Percentiles rank a stretch among this genome's conserved stretches.
These are phyloP conservation scores for Xerocomus cyaneibrunnescens DNA, from an alignment of 1,284 basidiomycete species.

Conservation along the genomic window DNA sequence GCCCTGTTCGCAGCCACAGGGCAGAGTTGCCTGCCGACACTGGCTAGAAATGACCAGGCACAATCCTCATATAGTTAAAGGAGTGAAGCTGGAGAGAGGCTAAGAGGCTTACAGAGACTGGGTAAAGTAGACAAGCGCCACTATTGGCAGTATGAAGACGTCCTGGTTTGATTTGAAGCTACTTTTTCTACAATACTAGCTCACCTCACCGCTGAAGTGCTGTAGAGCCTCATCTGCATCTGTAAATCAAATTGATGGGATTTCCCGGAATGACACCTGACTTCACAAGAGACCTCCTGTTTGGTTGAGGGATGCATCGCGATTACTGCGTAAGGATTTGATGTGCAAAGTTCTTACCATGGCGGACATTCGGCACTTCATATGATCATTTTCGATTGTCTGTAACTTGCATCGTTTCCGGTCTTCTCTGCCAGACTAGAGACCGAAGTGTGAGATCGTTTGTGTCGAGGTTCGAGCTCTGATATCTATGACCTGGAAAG, in stretches of 20 bases:
- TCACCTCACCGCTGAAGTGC: constrained; percentile 52
- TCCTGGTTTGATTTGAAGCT: constrained; percentile 45
- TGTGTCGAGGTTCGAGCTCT: no score
- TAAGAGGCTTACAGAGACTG: no score
- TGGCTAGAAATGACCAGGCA: constrained; percentile 25
- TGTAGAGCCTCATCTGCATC: constrained; percentile 56
- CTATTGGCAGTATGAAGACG: constrained; percentile 54
- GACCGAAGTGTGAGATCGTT: no score
- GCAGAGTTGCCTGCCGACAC: constrained; percentile 34
- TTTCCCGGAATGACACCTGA: not conserved
- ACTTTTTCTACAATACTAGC: constrained; percentile 27
- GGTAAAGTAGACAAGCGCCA: constrained; percentile 63
- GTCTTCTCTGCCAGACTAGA: no score
- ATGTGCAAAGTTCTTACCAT: no score
- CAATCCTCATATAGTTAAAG: constrained; percentile 58
- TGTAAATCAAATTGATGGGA: not conserved
- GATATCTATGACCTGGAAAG: no score
- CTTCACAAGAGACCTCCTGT: not conserved
- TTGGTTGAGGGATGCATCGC: no score
- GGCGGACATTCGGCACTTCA: no score
- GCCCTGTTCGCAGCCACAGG: no score
- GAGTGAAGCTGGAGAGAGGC: constrained; percentile 25
- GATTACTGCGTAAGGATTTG: no score
- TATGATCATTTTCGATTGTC: no score
- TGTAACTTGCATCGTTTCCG: no score